phyloP scores from a whole-genome alignment of 352 stramenopile species.

The Globisporangium uncinulatum region DNA sequence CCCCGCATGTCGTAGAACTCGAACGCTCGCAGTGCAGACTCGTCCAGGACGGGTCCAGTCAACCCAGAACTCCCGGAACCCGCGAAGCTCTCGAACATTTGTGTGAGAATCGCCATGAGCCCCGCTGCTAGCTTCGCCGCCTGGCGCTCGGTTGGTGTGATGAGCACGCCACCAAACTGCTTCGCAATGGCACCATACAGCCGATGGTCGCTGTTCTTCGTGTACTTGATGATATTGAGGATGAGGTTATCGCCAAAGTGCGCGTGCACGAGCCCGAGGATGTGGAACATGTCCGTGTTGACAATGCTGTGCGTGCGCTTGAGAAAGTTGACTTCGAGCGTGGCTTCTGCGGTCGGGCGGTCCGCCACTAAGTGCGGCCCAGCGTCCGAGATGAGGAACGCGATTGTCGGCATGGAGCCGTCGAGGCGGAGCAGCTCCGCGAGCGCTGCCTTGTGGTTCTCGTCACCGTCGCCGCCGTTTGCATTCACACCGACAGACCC shows the following conservation, averaged over 20 bases:
- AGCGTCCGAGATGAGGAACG: constrained; percentile 66
- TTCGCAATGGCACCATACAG: constrained; percentile 56
- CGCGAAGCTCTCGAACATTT: constrained; percentile 32
- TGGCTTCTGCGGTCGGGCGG: constrained; percentile 24
- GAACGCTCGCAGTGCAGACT: constrained; percentile 29
- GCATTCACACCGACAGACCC: constrained; percentile 20
- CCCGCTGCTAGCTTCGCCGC: constrained; percentile 32
- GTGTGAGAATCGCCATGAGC: constrained; percentile 50
- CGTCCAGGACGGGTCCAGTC: background rate
- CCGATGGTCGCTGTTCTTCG: constrained; percentile 39
- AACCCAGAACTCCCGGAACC: constrained; percentile 2
- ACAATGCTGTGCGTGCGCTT: constrained; percentile 35
- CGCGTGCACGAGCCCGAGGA: constrained; percentile 35
- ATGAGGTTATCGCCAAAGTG: constrained; percentile 55
- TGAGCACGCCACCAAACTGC: constrained; percentile 54
- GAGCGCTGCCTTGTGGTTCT: constrained; percentile 67
- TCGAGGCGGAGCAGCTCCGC: constrained; percentile 46
- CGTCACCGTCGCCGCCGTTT: constrained; percentile 52
- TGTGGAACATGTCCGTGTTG: constrained; percentile 48
- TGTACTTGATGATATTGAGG: constrained; percentile 61
- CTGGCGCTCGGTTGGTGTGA: constrained; percentile 34
- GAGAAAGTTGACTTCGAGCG: constrained; percentile 37
- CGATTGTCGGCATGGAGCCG: constrained; percentile 42
- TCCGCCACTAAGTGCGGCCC: constrained; percentile 40
- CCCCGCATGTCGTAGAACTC: constrained; percentile 46